Evolutionary conservation across 129 eudicot species (phyloP), one percentile per base, ranked within the genome.

Genomic region (Sambucus nigra): DNA sequence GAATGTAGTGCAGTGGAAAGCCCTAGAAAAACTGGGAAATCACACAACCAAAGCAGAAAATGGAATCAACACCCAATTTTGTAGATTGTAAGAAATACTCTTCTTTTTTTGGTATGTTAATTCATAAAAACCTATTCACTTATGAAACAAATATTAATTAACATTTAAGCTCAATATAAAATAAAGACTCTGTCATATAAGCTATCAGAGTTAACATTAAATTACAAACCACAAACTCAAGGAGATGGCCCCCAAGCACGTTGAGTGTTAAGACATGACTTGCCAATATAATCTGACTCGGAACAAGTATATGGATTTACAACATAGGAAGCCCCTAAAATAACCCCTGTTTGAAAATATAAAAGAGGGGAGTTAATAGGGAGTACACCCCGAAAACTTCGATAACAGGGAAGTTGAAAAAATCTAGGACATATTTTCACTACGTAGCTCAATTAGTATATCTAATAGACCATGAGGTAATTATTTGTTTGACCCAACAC

Each of bases 251-350:
- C 68, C 18, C 24, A 65, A 76, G 1, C 48, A 88, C 97, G 53
- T 76, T 65, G 77, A 62, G 54, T 59, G 61, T 89, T 84, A 53
- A 64, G 69, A 69, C 81, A 80, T 57, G 80, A 66, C 50, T 68
- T 72, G 61, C 74, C 84, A 57, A 55, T 81, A 47, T 84, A 93
- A 69, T 89, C 86, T 25, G 74, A 61, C 25, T 84, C 80, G 48
- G 62, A 60, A 42, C 60, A 70, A 70, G 67, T 73, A 70, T 82
- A 84, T 61, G 95, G 93, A 65, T 65, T 70, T 53, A 81, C 93
- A 60, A 84, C 42, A 56, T 75, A 81, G 18, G 93, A 73, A 59
- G 73, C 76, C 56, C 97, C 97, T 23, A 73, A 66, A 54, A 89
- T 71, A 64, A 79, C 33, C 61, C 95, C 97, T 89, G 86, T 78